Conservation (phyloP, 768 basidiomycete species). For the Exidia glandulosa region DNA sequence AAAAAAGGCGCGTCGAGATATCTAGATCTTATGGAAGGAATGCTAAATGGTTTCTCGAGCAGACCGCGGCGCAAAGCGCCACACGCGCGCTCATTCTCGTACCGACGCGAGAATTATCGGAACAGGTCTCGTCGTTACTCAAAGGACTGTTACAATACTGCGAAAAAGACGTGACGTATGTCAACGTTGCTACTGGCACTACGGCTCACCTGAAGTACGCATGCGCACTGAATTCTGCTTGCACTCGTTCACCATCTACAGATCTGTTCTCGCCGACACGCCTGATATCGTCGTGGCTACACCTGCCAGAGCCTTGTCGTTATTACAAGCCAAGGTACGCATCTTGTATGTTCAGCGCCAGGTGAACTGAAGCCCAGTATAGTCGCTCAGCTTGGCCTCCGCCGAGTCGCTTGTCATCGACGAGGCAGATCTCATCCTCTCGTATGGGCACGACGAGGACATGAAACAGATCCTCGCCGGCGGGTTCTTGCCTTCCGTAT, state of each 20-base stretch:
- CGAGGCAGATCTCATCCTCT: conserved; percentile 93
- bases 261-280: conserved; percentile 48
- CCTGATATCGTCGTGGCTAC: conserved; percentile 77
- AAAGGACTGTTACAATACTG: conserved; percentile 62
- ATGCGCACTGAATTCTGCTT: background rate
- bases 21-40: too few relatives aligned
- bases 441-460: conserved; percentile 92
- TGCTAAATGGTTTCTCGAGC: background rate
- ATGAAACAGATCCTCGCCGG: conserved; percentile 50
- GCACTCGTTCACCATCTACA: conserved; percentile 12
- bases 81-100: conserved; percentile 75
- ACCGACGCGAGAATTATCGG: conserved; percentile 85
- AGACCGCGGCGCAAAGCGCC: too few relatives aligned
- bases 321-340: conserved; percentile 69
- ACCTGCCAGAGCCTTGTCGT: conserved; percentile 54
- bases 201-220: conserved; percentile 59
- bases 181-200: conserved; percentile 69
- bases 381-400: conserved; percentile 54
- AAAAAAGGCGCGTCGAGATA: too few relatives aligned
- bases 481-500: conserved; percentile 68
- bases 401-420: conserved; percentile 89
- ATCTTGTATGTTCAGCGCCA: too few relatives aligned
- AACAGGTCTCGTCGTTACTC: conserved; percentile 74
- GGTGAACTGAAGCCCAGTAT: background rate
- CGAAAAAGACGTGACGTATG: conserved; percentile 55